Base-by-base conservation (phyloP, 2,329 filamentous ascomycete genomes). In the Colletotrichum musicola region DNA sequence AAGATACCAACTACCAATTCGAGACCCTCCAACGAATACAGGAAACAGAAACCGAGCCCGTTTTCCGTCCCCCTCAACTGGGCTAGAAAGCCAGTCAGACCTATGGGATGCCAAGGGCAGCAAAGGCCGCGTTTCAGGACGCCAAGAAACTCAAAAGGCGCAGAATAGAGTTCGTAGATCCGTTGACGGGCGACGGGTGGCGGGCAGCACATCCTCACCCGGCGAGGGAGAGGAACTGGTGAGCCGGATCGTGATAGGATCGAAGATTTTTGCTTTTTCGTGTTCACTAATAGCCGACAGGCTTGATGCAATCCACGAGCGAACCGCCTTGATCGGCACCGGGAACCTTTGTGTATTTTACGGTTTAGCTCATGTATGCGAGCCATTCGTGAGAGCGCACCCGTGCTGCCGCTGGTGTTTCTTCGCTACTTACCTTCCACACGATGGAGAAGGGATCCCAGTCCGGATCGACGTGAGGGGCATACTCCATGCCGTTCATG, bases 391-490 rank as follows among this genome's bases (percentile, higher is more conserved):
- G 22, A 62, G 25, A 22, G 9, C n/a, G 44, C 18, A 40, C 47
- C 40, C 20, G 22, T 38, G 13, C 12, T 13, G 25, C 27, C 6
- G 35, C 38, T 51, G 57, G 51, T 35, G 16, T 57, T 20, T 27
- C 4, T 4, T 35, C 30, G 18, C 10, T 18, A 18, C 40, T 55
- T 14, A 72, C 71, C 18, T 75, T 68, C 59, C 72, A 69, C 4
- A 73, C 68, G 16, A 73, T 62, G 3, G 74, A 69, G 44, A 73
- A 74, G 14, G 75, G 74, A 66, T 74, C 75, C 74, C 70, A 73
- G 49, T 67, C 13, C 14, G 68, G 66, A 49, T 74, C 57, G 1
- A 44, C 58, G 42, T 71, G 70, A 20, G 72, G 71, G 12, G 70
- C 54, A 20, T 72, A 74, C 68, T 76, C 73, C 13, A 74, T 72